Base-by-base conservation (phyloP, 352 stramenopile genomes). In the Albugo laibachii region DNA sequence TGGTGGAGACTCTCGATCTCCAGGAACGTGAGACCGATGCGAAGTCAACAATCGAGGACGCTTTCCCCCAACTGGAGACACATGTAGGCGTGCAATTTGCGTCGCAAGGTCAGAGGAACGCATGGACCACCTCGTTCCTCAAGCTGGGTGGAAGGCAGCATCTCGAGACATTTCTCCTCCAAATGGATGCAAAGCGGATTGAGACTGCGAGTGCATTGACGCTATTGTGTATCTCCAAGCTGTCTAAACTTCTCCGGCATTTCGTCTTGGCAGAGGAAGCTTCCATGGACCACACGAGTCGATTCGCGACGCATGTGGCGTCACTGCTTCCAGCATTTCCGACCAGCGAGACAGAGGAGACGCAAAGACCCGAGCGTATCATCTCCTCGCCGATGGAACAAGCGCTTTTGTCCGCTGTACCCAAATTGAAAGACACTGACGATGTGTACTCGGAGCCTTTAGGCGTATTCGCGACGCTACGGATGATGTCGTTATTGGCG, bases 211-310 rank as follows among this genome's bases (percentile, higher is more conserved):
- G 69, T 54, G 61, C 59, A 14, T 52, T 87, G 19, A 56, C 60
- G 11, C 49, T 76, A 11, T 79, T 83, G 69, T 82, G 69, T 24
- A 52, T 84, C 35, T 65, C 69, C 1, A 81, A 79, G 18, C 47
- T 87, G 34, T 55, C 83, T n/a, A 75, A 81, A 20, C 46, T 87
- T 18, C 54, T 87, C 35, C 65, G 67, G 5, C 72, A 83, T 62
- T 83, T 83, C 36, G 59, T 82, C 16, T 36, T 79, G 20, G 63
- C 45, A 15, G 15, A 43, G 20, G 38, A 43, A 43, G 38, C 38
- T 24, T 19, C 8, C 8, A 43, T 43, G 38, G 38, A 43, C 38
- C 3, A 43, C 3, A 19, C 3, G 6, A 11, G 15, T 24, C 19
- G n/a, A 18, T 59, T 77, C 58, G 45, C 59, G 37, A 56, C 69